Evolutionary conservation across 371 early-diverging fungal species (phyloP).

Genomic region (Synchytrium microbalum): DNA sequence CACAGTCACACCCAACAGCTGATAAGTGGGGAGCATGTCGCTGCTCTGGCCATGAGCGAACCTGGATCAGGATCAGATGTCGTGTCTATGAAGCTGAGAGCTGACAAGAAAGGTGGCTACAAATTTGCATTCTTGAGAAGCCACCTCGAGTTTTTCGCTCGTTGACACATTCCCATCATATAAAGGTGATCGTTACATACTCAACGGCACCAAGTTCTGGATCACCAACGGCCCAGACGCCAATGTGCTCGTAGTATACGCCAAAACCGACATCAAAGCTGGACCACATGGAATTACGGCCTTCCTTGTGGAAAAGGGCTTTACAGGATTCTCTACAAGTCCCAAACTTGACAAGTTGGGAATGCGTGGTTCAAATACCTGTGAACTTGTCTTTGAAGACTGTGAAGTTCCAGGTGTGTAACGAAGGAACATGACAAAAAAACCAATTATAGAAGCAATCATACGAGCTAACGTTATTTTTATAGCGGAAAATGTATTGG

Average conservation of each 20-base stretch:
- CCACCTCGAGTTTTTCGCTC: too few species aligned
- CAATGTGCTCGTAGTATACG: constrained; percentile 87
- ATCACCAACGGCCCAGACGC: constrained; percentile 97
- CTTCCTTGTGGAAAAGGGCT: constrained; percentile 84
- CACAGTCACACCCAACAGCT: constrained; percentile 36
- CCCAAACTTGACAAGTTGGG: constrained; percentile 95
- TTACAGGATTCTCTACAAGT: constrained; percentile 79
- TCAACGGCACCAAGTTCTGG: constrained; percentile 83
- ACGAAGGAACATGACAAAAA: too few species aligned
- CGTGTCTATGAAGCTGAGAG: constrained; percentile 83
- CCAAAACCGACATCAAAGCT: constrained; percentile 76
- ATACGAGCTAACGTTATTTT: constrained; percentile 3
- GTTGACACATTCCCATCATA: too few species aligned
- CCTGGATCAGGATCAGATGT: constrained; percentile 90
- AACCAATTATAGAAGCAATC: neutral
- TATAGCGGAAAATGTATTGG: constrained; percentile 80
- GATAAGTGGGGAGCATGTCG: constrained; percentile 84
- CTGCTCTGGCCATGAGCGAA: constrained; percentile 95
- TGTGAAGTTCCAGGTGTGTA: constrained; percentile 71
- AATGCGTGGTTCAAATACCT: constrained; percentile 96
- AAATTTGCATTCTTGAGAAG: neutral
- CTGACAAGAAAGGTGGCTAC: constrained; percentile 74
- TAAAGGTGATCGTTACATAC: constrained; percentile 44
- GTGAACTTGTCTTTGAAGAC: constrained; percentile 91
- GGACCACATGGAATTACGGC: constrained; percentile 90